A percentile compares a stretch with the other conserved stretches of the same genome.
Evolutionary conservation across 768 basidiomycete species (phyloP).

Genomic region (Lepiota brunneoincarnata): DNA sequence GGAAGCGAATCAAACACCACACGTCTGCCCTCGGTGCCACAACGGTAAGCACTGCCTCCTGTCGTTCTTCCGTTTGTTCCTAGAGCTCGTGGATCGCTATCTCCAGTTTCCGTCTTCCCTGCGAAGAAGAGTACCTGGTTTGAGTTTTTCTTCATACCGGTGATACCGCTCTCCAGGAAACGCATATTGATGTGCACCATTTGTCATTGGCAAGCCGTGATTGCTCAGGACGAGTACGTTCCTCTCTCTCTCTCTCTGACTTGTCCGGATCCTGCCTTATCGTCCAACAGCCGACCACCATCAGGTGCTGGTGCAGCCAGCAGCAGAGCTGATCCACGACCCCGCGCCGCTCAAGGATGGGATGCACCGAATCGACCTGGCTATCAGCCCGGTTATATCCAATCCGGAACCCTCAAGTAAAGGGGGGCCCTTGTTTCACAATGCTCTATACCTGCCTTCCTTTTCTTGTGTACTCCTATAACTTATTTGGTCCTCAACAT

Average conservation of each 20-base stretch:
- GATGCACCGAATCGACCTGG: constrained; percentile 31
- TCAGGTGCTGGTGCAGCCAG: neutral
- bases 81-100: constrained; percentile 6
- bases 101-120: constrained; percentile 52
- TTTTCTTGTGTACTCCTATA: neutral
- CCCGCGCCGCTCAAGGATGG: constrained; percentile 22
- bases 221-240: constrained; percentile 42
- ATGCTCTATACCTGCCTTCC: neutral
- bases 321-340: constrained; percentile 10
- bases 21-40: constrained; percentile 69
- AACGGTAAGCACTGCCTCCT: constrained; percentile 49
- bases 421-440: neutral
- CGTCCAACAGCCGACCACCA: constrained; percentile 1
- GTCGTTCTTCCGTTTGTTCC: neutral
- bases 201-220: constrained; percentile 61
- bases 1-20: constrained; percentile 47
- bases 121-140: constrained; percentile 73
- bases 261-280: neutral
- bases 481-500: too few species aligned
- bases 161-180: constrained; percentile 61
- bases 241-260: neutral
- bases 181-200: constrained; percentile 71
- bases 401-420: constrained; percentile 17
- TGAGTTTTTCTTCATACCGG: constrained; percentile 71
- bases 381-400: constrained; percentile 40